phyloP scores from a whole-genome alignment of 441 rosid genomes.

The Corymbia calophylla region DNA sequence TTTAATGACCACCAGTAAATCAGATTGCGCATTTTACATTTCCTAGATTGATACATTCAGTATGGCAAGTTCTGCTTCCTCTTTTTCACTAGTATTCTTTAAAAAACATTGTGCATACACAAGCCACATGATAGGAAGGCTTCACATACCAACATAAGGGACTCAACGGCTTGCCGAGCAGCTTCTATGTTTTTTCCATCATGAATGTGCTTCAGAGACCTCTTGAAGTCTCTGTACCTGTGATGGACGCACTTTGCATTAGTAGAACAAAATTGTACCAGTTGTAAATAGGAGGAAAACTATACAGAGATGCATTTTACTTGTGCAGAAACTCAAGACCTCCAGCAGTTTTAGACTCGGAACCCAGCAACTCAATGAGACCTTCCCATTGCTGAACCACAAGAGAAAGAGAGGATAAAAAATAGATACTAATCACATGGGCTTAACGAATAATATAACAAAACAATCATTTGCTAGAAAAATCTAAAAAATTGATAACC shows the following conservation, averaged over 20 bases:
- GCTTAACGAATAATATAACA: not conserved
- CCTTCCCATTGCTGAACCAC: constrained; percentile 94
- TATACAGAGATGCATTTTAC: constrained; percentile 25
- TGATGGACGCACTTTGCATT: not conserved
- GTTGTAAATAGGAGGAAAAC: not conserved
- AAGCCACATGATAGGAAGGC: not conserved
- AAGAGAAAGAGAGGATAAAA: not conserved
- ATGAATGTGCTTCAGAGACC: constrained; percentile 50
- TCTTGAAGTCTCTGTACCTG: constrained; percentile 96
- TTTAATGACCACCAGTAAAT: not conserved
- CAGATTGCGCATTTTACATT: not conserved
- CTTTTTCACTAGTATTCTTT: not conserved
- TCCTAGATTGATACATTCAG: not conserved
- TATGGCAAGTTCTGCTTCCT: not conserved
- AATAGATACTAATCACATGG: not conserved
- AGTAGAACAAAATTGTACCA: not conserved
- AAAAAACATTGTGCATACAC: not conserved
- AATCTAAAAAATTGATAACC: not conserved
- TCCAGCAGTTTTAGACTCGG: constrained; percentile 69
- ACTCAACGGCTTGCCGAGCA: constrained; percentile 61
- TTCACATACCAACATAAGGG: constrained; percentile 58
- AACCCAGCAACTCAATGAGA: constrained; percentile 71
- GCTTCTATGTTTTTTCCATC: constrained; percentile 56
- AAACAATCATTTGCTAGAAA: not conserved
- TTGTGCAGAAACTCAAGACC: constrained; percentile 92